Evolutionary conservation across 768 basidiomycete species (phyloP), one percentile per base, ranked within the genome.

Genomic region (Trametes gibbosa): DNA sequence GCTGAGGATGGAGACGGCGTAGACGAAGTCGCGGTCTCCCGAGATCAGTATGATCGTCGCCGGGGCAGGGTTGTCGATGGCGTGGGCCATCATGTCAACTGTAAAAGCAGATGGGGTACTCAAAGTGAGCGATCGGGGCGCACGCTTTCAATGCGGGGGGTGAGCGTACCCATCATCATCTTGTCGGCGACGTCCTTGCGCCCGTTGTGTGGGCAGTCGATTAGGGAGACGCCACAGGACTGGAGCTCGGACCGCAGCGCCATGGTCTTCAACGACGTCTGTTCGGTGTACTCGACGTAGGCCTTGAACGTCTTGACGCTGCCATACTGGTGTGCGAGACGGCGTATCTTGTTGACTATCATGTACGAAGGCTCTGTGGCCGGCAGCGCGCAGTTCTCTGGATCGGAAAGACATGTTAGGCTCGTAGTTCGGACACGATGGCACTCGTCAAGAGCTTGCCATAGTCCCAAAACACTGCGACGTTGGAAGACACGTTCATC

Each of bases 21-120:
- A 88, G 4, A 81, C 80, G 63, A 86, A 83, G 67, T 88, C 86
- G 41, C 84, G 77, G 69, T 89, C 86, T 17, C 82, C 84, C 0
- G 86, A 79, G 64, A 90, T 84, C 37, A 90, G 73, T 43, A 88
- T 70, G 63, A 87, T 72, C 16, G 85, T 86, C 25, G 79, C 66
- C 57, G 81, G 79, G 2, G 78, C 57, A 3, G 77, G 72, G 62
- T 81, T 79, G 71, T 89, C 87, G 65, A 85, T 79, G n/a, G 83
- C 86, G 67, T 83, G 81, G 7, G 81, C 76, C 56, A 89, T 72
- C 77, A 89, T 83, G 65, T 89, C 88, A 47, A 85, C 87, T 87
- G 67, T 9, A 21, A 43, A 50, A 45, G n/a, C n/a, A 39, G 12
- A 19, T 25, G 16, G 3, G 19, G 34, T 17, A 23, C 17, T 25